Evolutionary conservation across 306 rosid species (phyloP).

Genomic region (Spatholobus suberectus): DNA sequence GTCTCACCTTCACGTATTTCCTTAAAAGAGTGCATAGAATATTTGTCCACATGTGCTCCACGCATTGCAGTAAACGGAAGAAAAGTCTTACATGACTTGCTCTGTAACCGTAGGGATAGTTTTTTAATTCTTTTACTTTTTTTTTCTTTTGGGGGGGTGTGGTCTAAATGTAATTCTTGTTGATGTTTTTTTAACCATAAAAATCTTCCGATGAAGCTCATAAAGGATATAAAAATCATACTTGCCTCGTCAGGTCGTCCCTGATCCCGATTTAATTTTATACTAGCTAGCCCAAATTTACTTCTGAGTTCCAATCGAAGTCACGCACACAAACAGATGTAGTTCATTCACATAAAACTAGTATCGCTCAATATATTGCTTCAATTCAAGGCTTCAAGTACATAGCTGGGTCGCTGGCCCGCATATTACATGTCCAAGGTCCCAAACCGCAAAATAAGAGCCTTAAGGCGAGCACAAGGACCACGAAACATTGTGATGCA

Average conservation of each 20-base stretch:
- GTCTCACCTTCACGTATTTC: conserved; percentile 37
- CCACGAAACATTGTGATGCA: conserved; percentile 30
- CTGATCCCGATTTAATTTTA: conserved; percentile 6
- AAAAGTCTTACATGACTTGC: conserved; percentile 38
- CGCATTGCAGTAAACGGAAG: conserved; percentile 31
- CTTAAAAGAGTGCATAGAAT: conserved; percentile 8
- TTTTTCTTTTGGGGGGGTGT: not conserved
- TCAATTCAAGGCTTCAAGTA: not conserved
- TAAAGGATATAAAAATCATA: not conserved
- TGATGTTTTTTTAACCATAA: not conserved
- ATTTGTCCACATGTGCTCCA: conserved; percentile 13
- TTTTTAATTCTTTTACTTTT: not conserved
- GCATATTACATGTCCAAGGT: not conserved
- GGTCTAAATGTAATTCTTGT: conserved; percentile 25
- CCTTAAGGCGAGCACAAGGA: not conserved
- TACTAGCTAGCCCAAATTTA: conserved; percentile 28
- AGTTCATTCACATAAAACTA: conserved; percentile 1
- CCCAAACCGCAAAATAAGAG: conserved; percentile 21
- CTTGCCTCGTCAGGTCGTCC: not conserved
- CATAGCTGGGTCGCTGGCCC: not conserved
- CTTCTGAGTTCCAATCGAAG: conserved; percentile 10
- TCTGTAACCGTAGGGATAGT: not conserved
- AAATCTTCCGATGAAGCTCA: not conserved
- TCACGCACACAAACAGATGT: not conserved
- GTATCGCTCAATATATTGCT: not conserved